Evolutionary conservation across 2,329 filamentous ascomycete species (phyloP).

Genomic region (Arthrobotrys megalospora): DNA sequence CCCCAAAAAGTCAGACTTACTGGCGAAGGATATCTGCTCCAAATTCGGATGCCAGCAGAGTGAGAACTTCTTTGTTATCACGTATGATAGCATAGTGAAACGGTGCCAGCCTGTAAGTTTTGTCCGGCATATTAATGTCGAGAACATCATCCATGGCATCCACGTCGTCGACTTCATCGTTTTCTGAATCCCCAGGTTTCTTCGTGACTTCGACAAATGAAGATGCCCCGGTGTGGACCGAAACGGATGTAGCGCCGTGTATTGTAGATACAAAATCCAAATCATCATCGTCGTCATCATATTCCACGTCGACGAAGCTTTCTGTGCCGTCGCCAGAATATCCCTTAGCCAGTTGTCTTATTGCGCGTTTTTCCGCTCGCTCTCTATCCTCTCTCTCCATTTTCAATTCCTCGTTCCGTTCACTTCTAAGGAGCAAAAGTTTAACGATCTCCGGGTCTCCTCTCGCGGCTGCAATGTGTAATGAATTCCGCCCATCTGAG

Average conservation of each 20-base stretch:
- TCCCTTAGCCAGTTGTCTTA: slow-evolving; percentile 34
- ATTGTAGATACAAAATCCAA: slow-evolving; percentile 69
- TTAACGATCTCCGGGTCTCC: slow-evolving; percentile 80
- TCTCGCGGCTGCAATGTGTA: slow-evolving; percentile 82
- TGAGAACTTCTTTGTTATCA: slow-evolving; percentile 79
- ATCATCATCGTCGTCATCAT: slow-evolving; percentile 68
- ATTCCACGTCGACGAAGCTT: slow-evolving; percentile 62
- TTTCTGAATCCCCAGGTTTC: slow-evolving; percentile 69
- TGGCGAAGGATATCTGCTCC: slow-evolving; percentile 83
- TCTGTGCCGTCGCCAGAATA: slow-evolving; percentile 64
- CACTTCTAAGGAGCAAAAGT: slow-evolving; percentile 80
- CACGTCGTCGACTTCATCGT: slow-evolving; percentile 69
- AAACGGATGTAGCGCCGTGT: slow-evolving; percentile 62
- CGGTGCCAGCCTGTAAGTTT: slow-evolving; percentile 74
- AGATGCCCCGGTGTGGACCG: slow-evolving; percentile 37
- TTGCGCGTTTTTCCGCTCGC: slow-evolving; percentile 2
- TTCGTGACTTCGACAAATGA: slow-evolving; percentile 63
- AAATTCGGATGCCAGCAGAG: slow-evolving; percentile 76
- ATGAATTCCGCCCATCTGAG: slow-evolving; percentile 82
- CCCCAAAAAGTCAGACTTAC: slow-evolving; percentile 73
- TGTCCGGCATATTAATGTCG: slow-evolving; percentile 82
- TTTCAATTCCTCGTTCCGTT: slow-evolving; percentile 79
- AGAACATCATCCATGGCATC: slow-evolving; percentile 83
- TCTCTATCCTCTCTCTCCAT: slow-evolving; percentile 73
- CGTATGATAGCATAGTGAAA: slow-evolving; percentile 84